phyloP scores from a whole-genome alignment of 176 grass and related monocot genomes.

The Rhipidocladum racemiflorum region DNA sequence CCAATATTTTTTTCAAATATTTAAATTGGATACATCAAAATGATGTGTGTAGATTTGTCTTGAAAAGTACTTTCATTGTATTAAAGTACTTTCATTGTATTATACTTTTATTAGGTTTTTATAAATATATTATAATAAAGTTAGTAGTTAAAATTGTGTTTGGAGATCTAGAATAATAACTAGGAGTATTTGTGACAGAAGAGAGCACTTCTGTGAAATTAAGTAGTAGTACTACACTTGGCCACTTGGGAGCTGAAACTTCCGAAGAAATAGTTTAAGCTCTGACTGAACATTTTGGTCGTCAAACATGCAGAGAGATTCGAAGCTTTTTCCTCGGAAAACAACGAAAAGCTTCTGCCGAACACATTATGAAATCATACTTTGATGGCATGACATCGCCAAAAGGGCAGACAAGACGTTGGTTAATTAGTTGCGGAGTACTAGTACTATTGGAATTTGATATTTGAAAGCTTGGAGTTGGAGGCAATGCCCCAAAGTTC shows the following conservation, averaged over 20 bases:
- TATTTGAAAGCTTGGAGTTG: background rate
- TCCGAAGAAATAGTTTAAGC: background rate
- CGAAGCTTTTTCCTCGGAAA: background rate
- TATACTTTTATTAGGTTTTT: too few relatives aligned
- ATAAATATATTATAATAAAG: too few relatives aligned
- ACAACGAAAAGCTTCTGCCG: constrained; percentile 28
- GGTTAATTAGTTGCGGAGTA: background rate
- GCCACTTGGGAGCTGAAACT: background rate
- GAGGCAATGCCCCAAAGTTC: constrained; percentile 23
- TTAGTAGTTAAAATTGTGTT: too few relatives aligned
- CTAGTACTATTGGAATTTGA: background rate
- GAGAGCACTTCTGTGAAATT: background rate
- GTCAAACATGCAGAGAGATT: constrained; percentile 38
- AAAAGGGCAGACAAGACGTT: background rate
- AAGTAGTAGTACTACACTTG: too few relatives aligned
- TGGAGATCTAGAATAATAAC: too few relatives aligned
- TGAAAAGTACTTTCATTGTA: too few relatives aligned
- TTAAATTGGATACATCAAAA: too few relatives aligned
- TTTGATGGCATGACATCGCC: background rate
- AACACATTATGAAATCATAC: constrained; percentile 33
- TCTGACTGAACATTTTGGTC: constrained; percentile 23
- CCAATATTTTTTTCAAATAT: too few relatives aligned
- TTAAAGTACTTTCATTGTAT: too few relatives aligned
- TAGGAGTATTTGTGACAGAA: too few relatives aligned
- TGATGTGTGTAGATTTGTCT: too few relatives aligned